Percentiles rank a stretch among this genome's conserved stretches.
Conservation (phyloP, 768 basidiomycete genomes). For the Leccinum longicurvipes region DNA sequence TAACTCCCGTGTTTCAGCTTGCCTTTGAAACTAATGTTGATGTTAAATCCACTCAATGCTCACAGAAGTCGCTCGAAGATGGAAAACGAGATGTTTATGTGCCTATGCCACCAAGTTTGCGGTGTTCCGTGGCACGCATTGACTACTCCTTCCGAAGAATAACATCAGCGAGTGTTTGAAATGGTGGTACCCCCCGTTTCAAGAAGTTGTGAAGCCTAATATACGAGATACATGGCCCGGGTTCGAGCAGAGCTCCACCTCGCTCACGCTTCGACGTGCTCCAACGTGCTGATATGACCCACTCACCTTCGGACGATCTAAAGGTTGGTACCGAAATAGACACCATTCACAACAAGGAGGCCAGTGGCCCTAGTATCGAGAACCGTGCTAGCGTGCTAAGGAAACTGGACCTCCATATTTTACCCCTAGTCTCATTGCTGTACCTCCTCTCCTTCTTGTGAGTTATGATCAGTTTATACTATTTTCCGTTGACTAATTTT, state of each 20-base stretch:
- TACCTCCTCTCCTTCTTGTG: neutral
- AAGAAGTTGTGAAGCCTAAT: neutral
- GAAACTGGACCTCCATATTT: neutral
- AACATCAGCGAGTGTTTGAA: neutral
- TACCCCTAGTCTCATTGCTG: neutral
- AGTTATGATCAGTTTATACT: neutral
- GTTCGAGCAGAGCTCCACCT: neutral
- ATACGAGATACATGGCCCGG: neutral
- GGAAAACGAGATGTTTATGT: neutral
- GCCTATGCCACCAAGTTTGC: neutral
- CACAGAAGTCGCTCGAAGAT: neutral
- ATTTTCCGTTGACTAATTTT: neutral
- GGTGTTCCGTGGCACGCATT: neutral
- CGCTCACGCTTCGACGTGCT: neutral
- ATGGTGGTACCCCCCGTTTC: neutral
- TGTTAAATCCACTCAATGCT: neutral
- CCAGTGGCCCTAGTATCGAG: too few relatives aligned
- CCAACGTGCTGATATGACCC: conserved; percentile 2
- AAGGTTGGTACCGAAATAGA: conserved; percentile 3
- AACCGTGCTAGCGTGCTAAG: neutral
- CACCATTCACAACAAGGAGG: conserved; percentile 12
- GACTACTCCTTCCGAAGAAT: neutral
- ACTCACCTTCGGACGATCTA: neutral
- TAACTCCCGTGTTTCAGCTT: neutral
- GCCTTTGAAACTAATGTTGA: neutral